Evolutionary conservation across 2,329 filamentous ascomycete species (phyloP).

Genomic region (Botryosphaeria agaves): DNA sequence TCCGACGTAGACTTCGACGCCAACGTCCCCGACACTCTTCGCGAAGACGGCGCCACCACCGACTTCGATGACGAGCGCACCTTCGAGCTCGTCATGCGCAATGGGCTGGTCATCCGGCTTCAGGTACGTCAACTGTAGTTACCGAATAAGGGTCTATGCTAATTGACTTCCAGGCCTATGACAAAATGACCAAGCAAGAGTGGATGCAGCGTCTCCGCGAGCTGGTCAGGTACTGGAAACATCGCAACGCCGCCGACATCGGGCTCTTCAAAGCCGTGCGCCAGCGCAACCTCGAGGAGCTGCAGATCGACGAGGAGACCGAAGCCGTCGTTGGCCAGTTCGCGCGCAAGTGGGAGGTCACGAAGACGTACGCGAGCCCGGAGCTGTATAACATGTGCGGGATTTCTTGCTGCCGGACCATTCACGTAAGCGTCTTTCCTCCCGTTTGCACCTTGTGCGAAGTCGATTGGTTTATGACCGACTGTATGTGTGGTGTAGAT

Average conservation of each 20-base stretch:
- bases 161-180: conserved; percentile 26
- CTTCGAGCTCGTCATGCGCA: conserved; percentile 44
- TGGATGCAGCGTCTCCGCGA: conserved; percentile 42
- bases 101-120: conserved; percentile 42
- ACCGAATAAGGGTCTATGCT: not conserved
- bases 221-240: conserved; percentile 44
- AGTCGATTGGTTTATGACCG: no score
- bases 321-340: conserved; percentile 50
- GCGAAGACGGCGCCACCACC: conserved; percentile 34
- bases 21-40: conserved; percentile 25
- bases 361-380: conserved; percentile 42
- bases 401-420: conserved; percentile 43
- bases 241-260: conserved; percentile 37
- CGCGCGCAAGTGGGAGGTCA: conserved; percentile 51
- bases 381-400: conserved; percentile 51
- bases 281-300: conserved; percentile 36
- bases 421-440: no score
- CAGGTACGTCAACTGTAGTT: conserved; percentile 20
- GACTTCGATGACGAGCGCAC: conserved; percentile 38
- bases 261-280: conserved; percentile 38
- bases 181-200: conserved; percentile 37
- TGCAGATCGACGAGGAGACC: conserved; percentile 47
- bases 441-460: no score
- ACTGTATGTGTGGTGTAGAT: no score
- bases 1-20: conserved; percentile 39